Evolutionary conservation across 1,139 yeast species (phyloP).

Genomic region (Pichia sp.): DNA sequence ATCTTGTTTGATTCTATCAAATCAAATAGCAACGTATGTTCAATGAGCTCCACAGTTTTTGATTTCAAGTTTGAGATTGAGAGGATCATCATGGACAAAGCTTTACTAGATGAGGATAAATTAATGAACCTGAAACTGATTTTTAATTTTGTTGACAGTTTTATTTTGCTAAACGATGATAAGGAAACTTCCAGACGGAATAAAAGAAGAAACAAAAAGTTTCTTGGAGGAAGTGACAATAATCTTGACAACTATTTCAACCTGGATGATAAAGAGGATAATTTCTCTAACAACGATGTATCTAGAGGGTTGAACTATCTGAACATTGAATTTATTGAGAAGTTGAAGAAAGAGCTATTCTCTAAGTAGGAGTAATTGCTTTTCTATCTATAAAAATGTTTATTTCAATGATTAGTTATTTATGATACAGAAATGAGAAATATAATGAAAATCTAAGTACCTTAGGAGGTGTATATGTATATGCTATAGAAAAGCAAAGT

Average conservation of each 20-base stretch:
- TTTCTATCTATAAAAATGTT: neutral
- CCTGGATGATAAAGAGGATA: conserved; percentile 5
- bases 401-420: neutral
- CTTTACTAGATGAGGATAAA: conserved; percentile 41
- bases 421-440: neutral
- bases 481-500: neutral
- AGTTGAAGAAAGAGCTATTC: conserved; percentile 41
- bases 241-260: conserved; percentile 4
- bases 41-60: conserved; percentile 41
- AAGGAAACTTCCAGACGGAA: neutral
- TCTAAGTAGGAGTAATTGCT: conserved; percentile 1
- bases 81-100: conserved; percentile 43
- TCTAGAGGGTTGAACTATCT: conserved; percentile 34
- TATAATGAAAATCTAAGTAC: neutral
- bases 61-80: conserved; percentile 56
- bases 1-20: conserved; percentile 30
- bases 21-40: conserved; percentile 20
- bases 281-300: conserved; percentile 12
- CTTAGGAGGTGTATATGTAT: neutral
- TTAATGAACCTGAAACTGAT: conserved; percentile 63
- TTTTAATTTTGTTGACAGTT: conserved; percentile 55
- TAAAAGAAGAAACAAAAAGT: conserved; percentile 7
- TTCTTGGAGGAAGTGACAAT: neutral
- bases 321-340: conserved; percentile 48
- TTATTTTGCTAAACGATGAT: conserved; percentile 16